These are phyloP conservation scores for Alternaria sp. DNA, from an alignment of 2,329 filamentous ascomycete genomes.

Conservation along the genomic window DNA sequence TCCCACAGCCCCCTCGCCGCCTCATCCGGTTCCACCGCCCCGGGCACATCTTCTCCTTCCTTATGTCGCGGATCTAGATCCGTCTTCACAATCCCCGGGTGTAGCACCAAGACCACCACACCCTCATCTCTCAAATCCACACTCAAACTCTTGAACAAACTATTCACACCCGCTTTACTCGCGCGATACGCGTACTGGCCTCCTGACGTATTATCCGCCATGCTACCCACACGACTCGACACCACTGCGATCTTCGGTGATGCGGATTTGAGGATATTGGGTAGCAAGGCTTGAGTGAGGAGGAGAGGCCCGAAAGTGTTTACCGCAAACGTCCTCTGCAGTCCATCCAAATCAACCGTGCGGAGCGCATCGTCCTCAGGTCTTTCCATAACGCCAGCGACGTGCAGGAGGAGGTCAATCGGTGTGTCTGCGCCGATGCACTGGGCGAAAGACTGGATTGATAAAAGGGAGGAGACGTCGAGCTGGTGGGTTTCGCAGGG, in stretches of 20 bases:
- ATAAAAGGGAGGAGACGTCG: slow-evolving; percentile 18
- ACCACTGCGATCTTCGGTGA: slow-evolving; percentile 51
- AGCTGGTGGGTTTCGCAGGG: slow-evolving; percentile 36
- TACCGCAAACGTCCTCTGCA: slow-evolving; percentile 50
- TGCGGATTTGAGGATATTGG: slow-evolving; percentile 45
- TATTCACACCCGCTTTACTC: slow-evolving; percentile 55
- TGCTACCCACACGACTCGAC: slow-evolving; percentile 52
- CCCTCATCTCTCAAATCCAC: slow-evolving; percentile 50
- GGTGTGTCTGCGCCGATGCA: slow-evolving; percentile 32
- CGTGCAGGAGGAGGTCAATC: slow-evolving; percentile 49
- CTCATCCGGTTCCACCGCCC: slow-evolving; percentile 54
- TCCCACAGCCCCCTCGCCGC: slow-evolving; percentile 54
- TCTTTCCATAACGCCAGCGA: slow-evolving; percentile 44
- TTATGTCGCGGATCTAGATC: slow-evolving; percentile 30
- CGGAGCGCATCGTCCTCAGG: slow-evolving; percentile 43
- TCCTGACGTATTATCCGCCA: slow-evolving; percentile 52
- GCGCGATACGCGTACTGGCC: slow-evolving; percentile 54
- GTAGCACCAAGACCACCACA: slow-evolving; percentile 51
- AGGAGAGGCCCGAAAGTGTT: slow-evolving; percentile 56
- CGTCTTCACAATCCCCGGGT: slow-evolving; percentile 54
- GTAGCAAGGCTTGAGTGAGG: slow-evolving; percentile 53
- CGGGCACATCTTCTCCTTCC: slow-evolving; percentile 32
- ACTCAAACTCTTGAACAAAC: slow-evolving; percentile 52
- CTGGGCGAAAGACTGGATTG: neutral
- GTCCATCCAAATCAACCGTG: slow-evolving; percentile 33